phyloP scores from a whole-genome alignment of 169 alveolate genomes.

The Plasmodium inui region DNA sequence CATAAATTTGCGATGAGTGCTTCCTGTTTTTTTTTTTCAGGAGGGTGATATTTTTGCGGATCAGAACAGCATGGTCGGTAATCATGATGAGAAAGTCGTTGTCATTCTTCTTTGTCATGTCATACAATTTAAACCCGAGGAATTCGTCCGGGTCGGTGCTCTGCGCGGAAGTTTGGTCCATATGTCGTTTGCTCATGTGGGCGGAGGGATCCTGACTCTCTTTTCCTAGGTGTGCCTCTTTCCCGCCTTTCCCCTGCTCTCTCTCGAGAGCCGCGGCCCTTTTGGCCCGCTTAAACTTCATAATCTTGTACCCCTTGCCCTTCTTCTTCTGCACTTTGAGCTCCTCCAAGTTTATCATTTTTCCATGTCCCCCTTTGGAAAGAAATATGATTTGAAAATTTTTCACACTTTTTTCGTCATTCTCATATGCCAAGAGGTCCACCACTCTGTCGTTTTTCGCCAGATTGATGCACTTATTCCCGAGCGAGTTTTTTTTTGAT shows the following conservation, averaged over 20 bases:
- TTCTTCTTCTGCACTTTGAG: constrained; percentile 56
- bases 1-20: constrained; percentile 73
- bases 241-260: neutral
- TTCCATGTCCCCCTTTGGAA: constrained; percentile 64
- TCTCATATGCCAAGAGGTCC: constrained; percentile 51
- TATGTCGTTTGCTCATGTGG: neutral
- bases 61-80: constrained; percentile 73
- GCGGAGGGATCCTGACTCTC: neutral
- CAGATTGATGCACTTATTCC: constrained; percentile 61
- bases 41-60: constrained; percentile 64
- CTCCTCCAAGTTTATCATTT: constrained; percentile 60
- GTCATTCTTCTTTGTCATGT: constrained; percentile 41
- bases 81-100: constrained; percentile 66
- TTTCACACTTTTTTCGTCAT: constrained; percentile 12
- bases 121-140: constrained; percentile 60
- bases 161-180: neutral
- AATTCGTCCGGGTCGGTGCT: constrained; percentile 41
- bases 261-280: neutral
- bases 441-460: constrained; percentile 58
- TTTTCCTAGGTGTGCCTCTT: neutral
- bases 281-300: constrained; percentile 49
- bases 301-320: constrained; percentile 68
- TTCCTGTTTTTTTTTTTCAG: constrained; percentile 61
- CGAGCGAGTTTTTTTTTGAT: constrained; percentile 54
- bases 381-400: constrained; percentile 47